Base-by-base conservation (phyloP, 352 stramenopile species). In the Globisporangium recalcitrans region DNA sequence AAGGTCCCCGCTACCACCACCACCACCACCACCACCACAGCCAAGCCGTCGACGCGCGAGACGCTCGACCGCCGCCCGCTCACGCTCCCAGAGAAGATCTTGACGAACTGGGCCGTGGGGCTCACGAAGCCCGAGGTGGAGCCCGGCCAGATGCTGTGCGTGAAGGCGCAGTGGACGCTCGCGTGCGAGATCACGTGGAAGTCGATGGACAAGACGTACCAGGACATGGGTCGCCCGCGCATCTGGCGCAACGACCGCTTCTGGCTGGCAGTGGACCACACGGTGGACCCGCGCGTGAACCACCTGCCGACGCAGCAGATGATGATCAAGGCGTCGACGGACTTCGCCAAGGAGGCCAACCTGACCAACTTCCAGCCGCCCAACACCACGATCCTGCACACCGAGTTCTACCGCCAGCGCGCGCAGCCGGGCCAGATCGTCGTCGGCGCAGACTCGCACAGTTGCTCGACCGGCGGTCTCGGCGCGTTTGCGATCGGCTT, bases 141-240 rank as follows among this genome's bases (percentile, higher is more conserved):
- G 34, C 80, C 81, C 2, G 79, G 78, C 19, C 78, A 93, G 58
- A 90, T 93, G 80, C 74, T 93, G 60, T 93, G 84, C 69, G 84
- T 93, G 42, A 91, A 93, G 63, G 74, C 78, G 46, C 78, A 91
- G 69, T 93, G 84, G 84, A 91, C 84, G 60, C 71, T 93, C 24
- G 84, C 84, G 16, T 91, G 84, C 64, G 84, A 93, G 70, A 90
- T 93, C 75, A 93, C 84, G 63, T 93, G 84, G 84, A 93, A 93
- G 71, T 91, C 82, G 19, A 93, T 93, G 84, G 84, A 93, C 82
- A 93, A 93, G 67, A 91, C 83, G 60, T 91, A 92, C 68, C 81
- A 88, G 69, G 81, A 90, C 65, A 94, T 94, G 81, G 85, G 83
- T 14, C 82, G 85, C 16, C 85, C 85, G 53, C 80, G 81, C 63